Conservation (phyloP, 2,329 filamentous ascomycete genomes). For the Blastomyces gilchristii region DNA sequence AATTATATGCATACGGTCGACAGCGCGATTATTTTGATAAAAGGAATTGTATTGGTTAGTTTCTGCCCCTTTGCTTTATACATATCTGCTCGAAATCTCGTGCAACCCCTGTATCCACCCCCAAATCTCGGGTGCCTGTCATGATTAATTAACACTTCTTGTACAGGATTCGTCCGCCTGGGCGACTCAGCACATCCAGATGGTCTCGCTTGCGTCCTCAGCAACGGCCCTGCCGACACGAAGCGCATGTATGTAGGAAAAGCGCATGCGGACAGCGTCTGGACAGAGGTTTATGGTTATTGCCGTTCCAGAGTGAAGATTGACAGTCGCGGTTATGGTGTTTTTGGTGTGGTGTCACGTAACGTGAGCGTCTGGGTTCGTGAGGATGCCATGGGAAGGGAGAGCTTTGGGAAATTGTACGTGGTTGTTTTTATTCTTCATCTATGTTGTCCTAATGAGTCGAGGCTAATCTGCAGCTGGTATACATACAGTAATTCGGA, state of each 20-base stretch:
- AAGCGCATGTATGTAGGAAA: slow-evolving; percentile 55
- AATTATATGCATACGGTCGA: slow-evolving; percentile 56
- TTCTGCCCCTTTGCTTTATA: not conserved
- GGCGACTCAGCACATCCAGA: slow-evolving; percentile 42
- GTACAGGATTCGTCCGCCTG: slow-evolving; percentile 35
- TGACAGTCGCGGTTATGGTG: slow-evolving; percentile 48
- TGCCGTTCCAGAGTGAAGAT: slow-evolving; percentile 47
- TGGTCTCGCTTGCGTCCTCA: slow-evolving; percentile 50
- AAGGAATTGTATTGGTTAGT: slow-evolving; percentile 47
- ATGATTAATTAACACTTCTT: not conserved
- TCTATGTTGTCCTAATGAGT: not conserved
- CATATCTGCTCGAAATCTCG: not conserved
- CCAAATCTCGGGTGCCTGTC: not conserved
- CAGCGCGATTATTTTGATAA: slow-evolving; percentile 56
- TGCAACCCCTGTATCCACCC: not conserved
- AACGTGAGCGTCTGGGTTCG: slow-evolving; percentile 56
- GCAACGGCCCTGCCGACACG: slow-evolving; percentile 39
- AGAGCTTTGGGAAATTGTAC: slow-evolving; percentile 26
- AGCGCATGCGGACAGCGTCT: slow-evolving; percentile 48
- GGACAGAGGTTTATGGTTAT: slow-evolving; percentile 54
- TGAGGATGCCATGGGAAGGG: slow-evolving; percentile 43
- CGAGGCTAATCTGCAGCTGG: not conserved
- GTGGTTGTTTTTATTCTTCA: not conserved
- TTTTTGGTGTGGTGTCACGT: slow-evolving; percentile 45
- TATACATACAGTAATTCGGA: not conserved